Conservation (phyloP, 2,329 filamentous ascomycete genomes). For the Colletotrichum coccodes region DNA sequence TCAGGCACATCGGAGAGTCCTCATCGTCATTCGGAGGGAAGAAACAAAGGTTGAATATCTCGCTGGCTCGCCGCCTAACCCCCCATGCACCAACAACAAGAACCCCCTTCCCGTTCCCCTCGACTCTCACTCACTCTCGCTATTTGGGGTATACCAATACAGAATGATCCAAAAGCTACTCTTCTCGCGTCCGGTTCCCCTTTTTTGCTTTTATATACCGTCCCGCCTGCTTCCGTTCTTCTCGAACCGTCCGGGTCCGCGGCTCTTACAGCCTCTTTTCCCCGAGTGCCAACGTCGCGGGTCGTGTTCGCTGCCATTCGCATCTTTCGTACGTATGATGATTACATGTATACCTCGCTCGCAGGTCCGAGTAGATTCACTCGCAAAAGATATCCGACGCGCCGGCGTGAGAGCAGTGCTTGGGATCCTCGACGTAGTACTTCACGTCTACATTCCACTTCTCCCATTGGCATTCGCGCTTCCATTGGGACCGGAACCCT, state of each 20-base stretch:
- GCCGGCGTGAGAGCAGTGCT: neutral
- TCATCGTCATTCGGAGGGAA: neutral
- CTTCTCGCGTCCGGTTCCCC: neutral
- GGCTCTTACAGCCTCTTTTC: neutral
- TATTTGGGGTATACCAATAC: conserved; percentile 12
- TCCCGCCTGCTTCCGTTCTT: neutral
- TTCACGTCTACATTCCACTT: neutral
- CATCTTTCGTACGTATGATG: neutral
- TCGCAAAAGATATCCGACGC: neutral
- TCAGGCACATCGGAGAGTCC: neutral
- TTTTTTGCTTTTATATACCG: neutral
- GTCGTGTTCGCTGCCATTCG: neutral
- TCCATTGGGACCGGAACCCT: neutral
- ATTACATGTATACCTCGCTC: neutral
- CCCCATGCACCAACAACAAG: neutral
- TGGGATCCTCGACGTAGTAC: neutral
- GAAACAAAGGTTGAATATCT: neutral
- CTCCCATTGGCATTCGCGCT: neutral
- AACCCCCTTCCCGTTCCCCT: neutral
- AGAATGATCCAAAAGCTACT: neutral
- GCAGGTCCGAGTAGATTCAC: neutral
- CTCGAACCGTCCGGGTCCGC: neutral
- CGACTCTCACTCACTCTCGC: neutral
- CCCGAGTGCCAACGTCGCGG: neutral
- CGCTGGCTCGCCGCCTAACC: neutral